A percentile compares a stretch with the other conserved stretches of the same genome.
phyloP scores from a whole-genome alignment of 202 grass and related monocot genomes.

The Brachypodium distachyon region DNA sequence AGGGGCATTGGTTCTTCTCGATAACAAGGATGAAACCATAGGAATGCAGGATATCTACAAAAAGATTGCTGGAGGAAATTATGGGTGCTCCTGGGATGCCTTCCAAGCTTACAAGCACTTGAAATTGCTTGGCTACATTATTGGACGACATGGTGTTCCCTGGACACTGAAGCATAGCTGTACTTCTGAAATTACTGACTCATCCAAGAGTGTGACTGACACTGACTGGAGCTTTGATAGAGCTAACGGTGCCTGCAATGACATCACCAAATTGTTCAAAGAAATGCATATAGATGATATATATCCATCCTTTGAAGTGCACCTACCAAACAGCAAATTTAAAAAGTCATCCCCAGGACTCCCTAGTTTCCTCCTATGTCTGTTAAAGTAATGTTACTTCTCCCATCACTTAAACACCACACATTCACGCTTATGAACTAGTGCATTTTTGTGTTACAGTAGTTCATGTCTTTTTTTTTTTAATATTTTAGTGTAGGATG shows the following conservation, averaged over 20 bases:
- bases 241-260: not conserved
- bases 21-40: slow-evolving; percentile 27
- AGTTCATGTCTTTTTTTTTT: not conserved
- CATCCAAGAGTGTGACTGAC: not conserved
- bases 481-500: not conserved
- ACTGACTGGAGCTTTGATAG: slow-evolving; percentile 1
- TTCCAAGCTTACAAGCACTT: slow-evolving; percentile 78
- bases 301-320: slow-evolving; percentile 52
- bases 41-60: slow-evolving; percentile 35
- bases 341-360: slow-evolving; percentile 65
- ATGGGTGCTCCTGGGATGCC: slow-evolving; percentile 61
- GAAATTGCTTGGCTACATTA: slow-evolving; percentile 85
- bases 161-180: slow-evolving; percentile 49
- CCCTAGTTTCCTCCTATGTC: slow-evolving; percentile 59
- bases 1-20: slow-evolving; percentile 51
- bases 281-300: slow-evolving; percentile 37
- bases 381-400: slow-evolving; percentile 49
- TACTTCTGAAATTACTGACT: slow-evolving; percentile 7
- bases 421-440: not conserved
- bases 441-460: not conserved
- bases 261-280: slow-evolving; percentile 27
- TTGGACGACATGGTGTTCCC: slow-evolving; percentile 49
- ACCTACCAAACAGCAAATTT: slow-evolving; percentile 85
- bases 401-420: not conserved
- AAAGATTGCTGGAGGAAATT: slow-evolving; percentile 42